These are phyloP conservation scores for Curvularia verruculosa DNA, from an alignment of 2,329 filamentous ascomycete genomes.

Conservation along the genomic window DNA sequence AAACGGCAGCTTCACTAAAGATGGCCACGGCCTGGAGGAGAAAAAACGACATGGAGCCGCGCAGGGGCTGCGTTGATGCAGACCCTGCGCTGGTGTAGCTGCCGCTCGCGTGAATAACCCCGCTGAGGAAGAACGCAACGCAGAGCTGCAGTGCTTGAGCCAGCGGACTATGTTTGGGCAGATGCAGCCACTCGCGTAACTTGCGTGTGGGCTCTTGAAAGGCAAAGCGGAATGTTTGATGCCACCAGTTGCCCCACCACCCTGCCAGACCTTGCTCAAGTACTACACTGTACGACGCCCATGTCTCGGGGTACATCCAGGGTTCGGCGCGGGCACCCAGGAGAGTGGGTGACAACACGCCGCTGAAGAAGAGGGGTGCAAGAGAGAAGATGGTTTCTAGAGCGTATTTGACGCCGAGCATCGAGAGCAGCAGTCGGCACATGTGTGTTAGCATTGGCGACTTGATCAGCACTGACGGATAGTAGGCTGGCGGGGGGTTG, in stretches of 20 bases:
- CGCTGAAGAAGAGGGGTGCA: slow-evolving; percentile 65
- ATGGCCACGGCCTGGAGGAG: slow-evolving; percentile 71
- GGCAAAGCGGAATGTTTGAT: slow-evolving; percentile 81
- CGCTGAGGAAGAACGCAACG: slow-evolving; percentile 70
- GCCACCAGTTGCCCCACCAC: slow-evolving; percentile 88
- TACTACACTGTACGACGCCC: slow-evolving; percentile 60
- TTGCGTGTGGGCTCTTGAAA: slow-evolving; percentile 67
- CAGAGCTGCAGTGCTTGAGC: slow-evolving; percentile 52
- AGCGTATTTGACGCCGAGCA: slow-evolving; percentile 63
- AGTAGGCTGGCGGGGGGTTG: slow-evolving; percentile 53
- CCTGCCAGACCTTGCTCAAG: slow-evolving; percentile 75
- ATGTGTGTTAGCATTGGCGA: slow-evolving; percentile 54
- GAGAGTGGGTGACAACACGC: slow-evolving; percentile 63
- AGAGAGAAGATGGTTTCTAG: slow-evolving; percentile 67
- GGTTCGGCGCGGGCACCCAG: slow-evolving; percentile 65
- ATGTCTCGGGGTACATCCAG: slow-evolving; percentile 67
- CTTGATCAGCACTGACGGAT: slow-evolving; percentile 53
- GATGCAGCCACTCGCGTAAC: slow-evolving; percentile 44
- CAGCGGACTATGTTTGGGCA: slow-evolving; percentile 41
- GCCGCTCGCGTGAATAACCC: slow-evolving; percentile 72
- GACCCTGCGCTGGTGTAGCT: slow-evolving; percentile 68
- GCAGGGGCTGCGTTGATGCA: slow-evolving; percentile 53
- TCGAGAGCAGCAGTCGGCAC: slow-evolving; percentile 64
- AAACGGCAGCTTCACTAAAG: slow-evolving; percentile 57
- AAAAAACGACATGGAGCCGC: slow-evolving; percentile 70